Conservation (phyloP, 805 yeast species). For the Cyberlindnera japonica region DNA sequence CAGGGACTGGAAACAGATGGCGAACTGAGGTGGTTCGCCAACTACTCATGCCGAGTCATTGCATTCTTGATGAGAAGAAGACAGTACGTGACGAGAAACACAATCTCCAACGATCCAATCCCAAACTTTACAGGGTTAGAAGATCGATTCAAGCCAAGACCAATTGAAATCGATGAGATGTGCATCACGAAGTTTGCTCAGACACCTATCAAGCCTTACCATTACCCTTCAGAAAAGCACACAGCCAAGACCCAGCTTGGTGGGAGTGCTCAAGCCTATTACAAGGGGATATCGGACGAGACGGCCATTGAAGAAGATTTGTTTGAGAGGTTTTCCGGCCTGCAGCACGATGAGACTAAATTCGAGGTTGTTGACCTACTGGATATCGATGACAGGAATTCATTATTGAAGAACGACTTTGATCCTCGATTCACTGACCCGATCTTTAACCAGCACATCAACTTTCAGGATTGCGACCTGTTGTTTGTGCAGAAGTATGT, state of each 20-base stretch:
- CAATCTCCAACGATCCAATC: constrained; percentile 21
- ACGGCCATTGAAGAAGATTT: constrained; percentile 3
- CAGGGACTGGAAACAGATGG: constrained; percentile 9
- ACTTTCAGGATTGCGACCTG: constrained; percentile 16
- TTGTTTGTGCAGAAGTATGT: constrained; percentile 17
- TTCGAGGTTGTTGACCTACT: constrained; percentile 5
- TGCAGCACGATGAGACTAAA: background rate
- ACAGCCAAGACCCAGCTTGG: background rate
- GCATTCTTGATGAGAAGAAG: constrained; percentile 22
- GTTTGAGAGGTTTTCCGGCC: constrained; percentile 1
- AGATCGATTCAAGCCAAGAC: constrained; percentile 20
- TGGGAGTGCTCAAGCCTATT: constrained; percentile 4
- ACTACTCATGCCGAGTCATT: constrained; percentile 22
- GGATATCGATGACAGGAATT: constrained; percentile 13
- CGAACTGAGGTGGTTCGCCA: constrained; percentile 13
- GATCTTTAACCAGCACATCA: constrained; percentile 12
- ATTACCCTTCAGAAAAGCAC: constrained; percentile 21
- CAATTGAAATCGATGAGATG: constrained; percentile 21
- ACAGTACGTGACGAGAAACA: constrained; percentile 17
- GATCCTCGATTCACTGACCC: constrained; percentile 27
- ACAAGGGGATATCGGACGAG: constrained; percentile 6
- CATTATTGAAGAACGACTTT: constrained; percentile 19
- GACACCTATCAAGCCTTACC: constrained; percentile 15
- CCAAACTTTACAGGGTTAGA: constrained; percentile 13
- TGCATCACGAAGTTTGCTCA: constrained; percentile 17